Percentiles rank a stretch among this genome's conserved stretches.
Evolutionary conservation across 2,329 filamentous ascomycete species (phyloP).

Genomic region (Penicillium sp.): DNA sequence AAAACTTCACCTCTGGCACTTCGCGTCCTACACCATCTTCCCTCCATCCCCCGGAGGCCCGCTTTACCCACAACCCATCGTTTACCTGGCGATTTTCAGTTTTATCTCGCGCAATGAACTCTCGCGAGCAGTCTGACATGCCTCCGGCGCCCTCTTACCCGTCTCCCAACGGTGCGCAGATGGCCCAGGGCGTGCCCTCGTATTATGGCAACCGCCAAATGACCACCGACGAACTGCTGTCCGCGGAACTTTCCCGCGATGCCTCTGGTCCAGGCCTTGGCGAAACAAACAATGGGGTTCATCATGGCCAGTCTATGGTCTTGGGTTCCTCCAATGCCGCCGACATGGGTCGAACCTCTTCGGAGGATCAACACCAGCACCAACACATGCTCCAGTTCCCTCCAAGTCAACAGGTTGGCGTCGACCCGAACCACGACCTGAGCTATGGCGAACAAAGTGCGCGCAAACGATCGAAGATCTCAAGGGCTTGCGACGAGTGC

Average conservation of each 20-base stretch:
- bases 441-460: slow-evolving; percentile 60
- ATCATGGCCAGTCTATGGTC: slow-evolving; percentile 43
- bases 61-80: slow-evolving; percentile 30
- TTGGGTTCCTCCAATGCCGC: slow-evolving; percentile 38
- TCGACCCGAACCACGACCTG: slow-evolving; percentile 48
- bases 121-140: slow-evolving; percentile 44
- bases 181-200: slow-evolving; percentile 43
- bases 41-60: slow-evolving; percentile 34
- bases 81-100: slow-evolving; percentile 10
- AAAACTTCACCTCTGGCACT: slow-evolving; percentile 33
- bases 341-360: slow-evolving; percentile 39
- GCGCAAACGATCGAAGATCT: slow-evolving; percentile 81
- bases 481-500: slow-evolving; percentile 84
- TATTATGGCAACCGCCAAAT: slow-evolving; percentile 46
- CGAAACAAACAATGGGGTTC: slow-evolving; percentile 40
- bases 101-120: slow-evolving; percentile 35
- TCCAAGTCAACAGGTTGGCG: slow-evolving; percentile 44
- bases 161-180: slow-evolving; percentile 45
- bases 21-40: slow-evolving; percentile 27
- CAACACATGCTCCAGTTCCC: slow-evolving; percentile 44
- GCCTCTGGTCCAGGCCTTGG: slow-evolving; percentile 46
- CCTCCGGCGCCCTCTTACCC: slow-evolving; percentile 46
- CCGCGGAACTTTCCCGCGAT: slow-evolving; percentile 48
- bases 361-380: slow-evolving; percentile 41
- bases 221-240: slow-evolving; percentile 49